A percentile compares a stretch with the other conserved stretches of the same genome.
Conservation (phyloP, 768 basidiomycete species). For the Fomitopsis pulvina region DNA sequence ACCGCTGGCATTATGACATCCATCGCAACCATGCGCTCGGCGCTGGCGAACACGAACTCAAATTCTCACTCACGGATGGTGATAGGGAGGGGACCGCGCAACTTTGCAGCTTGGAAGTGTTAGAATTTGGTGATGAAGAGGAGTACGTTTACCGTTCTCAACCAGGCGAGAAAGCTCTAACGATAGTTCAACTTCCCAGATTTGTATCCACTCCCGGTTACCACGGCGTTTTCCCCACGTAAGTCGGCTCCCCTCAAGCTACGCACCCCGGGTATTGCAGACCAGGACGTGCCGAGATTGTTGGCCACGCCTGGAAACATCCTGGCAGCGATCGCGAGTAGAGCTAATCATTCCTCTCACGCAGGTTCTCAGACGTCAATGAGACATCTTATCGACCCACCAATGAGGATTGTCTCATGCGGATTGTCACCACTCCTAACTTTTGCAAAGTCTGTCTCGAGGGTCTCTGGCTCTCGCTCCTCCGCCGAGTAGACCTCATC, state of each 20-base stretch:
- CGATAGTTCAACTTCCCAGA: conserved; percentile 28
- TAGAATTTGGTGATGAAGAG: conserved; percentile 60
- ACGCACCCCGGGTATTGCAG: background rate
- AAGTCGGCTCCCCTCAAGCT: conserved; percentile 19
- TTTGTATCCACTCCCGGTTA: conserved; percentile 52
- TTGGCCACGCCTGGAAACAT: background rate
- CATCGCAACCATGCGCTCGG: conserved; percentile 32
- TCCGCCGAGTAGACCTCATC: conserved; percentile 53
- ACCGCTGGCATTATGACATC: conserved; percentile 75
- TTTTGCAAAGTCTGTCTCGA: conserved; percentile 74
- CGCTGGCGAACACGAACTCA: conserved; percentile 50
- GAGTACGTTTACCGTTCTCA: conserved; percentile 38
- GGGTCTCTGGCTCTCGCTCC: conserved; percentile 64
- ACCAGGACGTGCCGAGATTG: background rate
- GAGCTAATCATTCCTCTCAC: background rate
- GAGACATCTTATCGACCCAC: conserved; percentile 72
- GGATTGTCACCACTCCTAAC: conserved; percentile 57
- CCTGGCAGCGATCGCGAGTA: background rate
- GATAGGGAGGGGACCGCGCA: conserved; percentile 52
- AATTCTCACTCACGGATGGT: conserved; percentile 46
- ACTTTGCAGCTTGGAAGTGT: conserved; percentile 67
- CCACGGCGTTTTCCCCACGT: conserved; percentile 74
- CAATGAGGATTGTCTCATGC: conserved; percentile 81
- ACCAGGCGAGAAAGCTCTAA: background rate
- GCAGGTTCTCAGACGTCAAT: conserved; percentile 59